Percentiles rank a stretch among this genome's conserved stretches.
These are phyloP conservation scores for Purpureocillium takamizusanense DNA, from an alignment of 2,329 filamentous ascomycete genomes.

Conservation along the genomic window DNA sequence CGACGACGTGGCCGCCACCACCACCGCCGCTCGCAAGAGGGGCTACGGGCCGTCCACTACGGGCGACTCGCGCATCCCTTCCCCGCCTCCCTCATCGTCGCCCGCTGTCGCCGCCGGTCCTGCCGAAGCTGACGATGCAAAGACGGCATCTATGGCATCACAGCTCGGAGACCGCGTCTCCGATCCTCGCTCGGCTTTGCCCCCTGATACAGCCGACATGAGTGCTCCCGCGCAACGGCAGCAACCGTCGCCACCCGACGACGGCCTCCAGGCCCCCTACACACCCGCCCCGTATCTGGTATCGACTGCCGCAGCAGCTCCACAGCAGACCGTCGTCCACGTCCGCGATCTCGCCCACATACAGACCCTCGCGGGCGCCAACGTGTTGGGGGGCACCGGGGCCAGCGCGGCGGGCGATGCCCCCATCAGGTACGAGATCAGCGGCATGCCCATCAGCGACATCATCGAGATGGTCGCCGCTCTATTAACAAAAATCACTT, in stretches of 20 bases:
- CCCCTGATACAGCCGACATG: conserved; percentile 8
- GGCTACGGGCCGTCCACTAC: conserved; percentile 18
- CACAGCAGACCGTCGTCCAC: conserved; percentile 52
- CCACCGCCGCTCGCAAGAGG: conserved; percentile 1
- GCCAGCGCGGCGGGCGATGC: conserved; percentile 41
- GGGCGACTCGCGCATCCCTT: conserved; percentile 40
- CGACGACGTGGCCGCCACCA: neutral
- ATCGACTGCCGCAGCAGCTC: conserved; percentile 11
- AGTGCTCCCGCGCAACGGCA: conserved; percentile 12
- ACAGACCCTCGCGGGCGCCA: conserved; percentile 75
- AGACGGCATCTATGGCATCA: conserved; percentile 40
- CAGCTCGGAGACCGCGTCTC: conserved; percentile 17
- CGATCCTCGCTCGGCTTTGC: conserved; percentile 2
- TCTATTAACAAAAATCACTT: conserved; percentile 91
- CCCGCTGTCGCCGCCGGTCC: conserved; percentile 29
- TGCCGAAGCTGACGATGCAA: conserved; percentile 30
- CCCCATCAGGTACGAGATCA: conserved; percentile 79
- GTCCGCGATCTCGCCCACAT: conserved; percentile 88
- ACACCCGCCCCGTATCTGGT: conserved; percentile 20
- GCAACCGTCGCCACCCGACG: conserved; percentile 26
- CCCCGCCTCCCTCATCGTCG: conserved; percentile 45
- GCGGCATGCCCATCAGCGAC: conserved; percentile 91
- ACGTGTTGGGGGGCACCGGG: conserved; percentile 48
- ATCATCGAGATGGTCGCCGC: conserved; percentile 99
- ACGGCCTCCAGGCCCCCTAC: conserved; percentile 26